A percentile compares a stretch with the other conserved stretches of the same genome.
phyloP scores from a whole-genome alignment of 306 rosid species.

The Cucurbita moschata region DNA sequence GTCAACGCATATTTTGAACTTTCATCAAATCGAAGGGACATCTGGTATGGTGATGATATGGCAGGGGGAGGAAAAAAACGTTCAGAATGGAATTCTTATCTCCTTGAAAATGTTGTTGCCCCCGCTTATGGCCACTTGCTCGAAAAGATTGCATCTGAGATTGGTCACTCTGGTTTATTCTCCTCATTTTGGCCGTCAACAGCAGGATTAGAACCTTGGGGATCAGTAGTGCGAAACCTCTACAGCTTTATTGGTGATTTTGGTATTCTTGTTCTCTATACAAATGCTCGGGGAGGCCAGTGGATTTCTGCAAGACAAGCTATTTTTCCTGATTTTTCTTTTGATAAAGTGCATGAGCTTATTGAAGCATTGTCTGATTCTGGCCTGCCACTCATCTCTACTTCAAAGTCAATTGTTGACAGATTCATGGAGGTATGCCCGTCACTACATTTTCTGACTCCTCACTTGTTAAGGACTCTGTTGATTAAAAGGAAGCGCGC shows the following conservation, averaged over 20 bases:
- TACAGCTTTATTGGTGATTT: slow-evolving; percentile 59
- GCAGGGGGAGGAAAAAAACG: slow-evolving; percentile 95
- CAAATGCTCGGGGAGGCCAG: slow-evolving; percentile 91
- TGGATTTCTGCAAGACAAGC: slow-evolving; percentile 89
- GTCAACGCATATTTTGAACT: slow-evolving; percentile 90
- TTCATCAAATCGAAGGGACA: slow-evolving; percentile 96
- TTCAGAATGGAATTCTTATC: slow-evolving; percentile 90
- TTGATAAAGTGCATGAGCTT: slow-evolving; percentile 50
- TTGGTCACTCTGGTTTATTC: slow-evolving; percentile 70
- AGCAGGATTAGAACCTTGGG: slow-evolving; percentile 82
- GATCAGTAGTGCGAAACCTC: slow-evolving; percentile 54
- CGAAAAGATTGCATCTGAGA: slow-evolving; percentile 73
- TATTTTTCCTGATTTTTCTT: slow-evolving; percentile 85
- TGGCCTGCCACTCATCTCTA: slow-evolving; percentile 57
- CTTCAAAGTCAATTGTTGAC: slow-evolving; percentile 53
- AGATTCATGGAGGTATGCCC: slow-evolving; percentile 80
- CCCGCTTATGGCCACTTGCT: slow-evolving; percentile 88
- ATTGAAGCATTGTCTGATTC: slow-evolving; percentile 59
- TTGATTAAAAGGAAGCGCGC: slow-evolving; percentile 75
- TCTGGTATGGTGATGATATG: slow-evolving; percentile 98
- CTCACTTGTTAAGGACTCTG: slow-evolving; percentile 65
- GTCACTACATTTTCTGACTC: slow-evolving; percentile 69
- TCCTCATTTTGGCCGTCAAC: slow-evolving; percentile 86
- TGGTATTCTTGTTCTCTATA: slow-evolving; percentile 56
- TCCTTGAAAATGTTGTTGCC: slow-evolving; percentile 87